A percentile compares a stretch with the other conserved stretches of the same genome.
Conservation (phyloP, 2,329 filamentous ascomycete genomes). For the Rhinocladiella mackenziei region DNA sequence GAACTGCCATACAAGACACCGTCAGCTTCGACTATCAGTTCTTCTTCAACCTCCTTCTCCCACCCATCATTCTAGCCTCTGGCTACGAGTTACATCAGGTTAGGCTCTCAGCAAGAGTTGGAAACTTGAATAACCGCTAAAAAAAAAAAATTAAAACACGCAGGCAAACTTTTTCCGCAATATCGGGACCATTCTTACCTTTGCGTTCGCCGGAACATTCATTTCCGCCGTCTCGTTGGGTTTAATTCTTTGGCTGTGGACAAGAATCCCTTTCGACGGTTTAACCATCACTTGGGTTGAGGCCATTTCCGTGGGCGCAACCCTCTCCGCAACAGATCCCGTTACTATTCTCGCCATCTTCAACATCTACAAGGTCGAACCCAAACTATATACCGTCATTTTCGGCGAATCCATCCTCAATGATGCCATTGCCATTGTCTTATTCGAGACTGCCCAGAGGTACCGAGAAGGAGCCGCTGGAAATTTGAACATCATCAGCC, state of each 20-base stretch:
- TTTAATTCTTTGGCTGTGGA: constrained; percentile 82
- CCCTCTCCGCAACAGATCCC: constrained; percentile 91
- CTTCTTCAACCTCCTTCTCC: constrained; percentile 98
- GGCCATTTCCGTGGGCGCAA: constrained; percentile 93
- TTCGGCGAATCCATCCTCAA: constrained; percentile 98
- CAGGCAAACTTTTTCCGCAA: constrained; percentile 96
- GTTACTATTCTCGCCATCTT: constrained; percentile 98
- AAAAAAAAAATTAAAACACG: background rate
- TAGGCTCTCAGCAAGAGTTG: constrained; percentile 24
- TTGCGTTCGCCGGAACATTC: constrained; percentile 95
- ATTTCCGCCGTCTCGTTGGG: constrained; percentile 95
- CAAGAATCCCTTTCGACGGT: constrained; percentile 77
- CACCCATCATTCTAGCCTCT: constrained; percentile 93
- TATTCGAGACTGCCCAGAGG: constrained; percentile 95
- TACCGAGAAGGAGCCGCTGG: constrained; percentile 73
- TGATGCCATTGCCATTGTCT: constrained; percentile 95
- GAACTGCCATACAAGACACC: constrained; percentile 78
- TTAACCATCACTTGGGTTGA: constrained; percentile 88
- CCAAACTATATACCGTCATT: constrained; percentile 96
- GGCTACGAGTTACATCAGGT: constrained; percentile 94
- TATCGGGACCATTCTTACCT: constrained; percentile 93
- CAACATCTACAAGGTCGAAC: constrained; percentile 98
- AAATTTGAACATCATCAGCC: constrained; percentile 70
- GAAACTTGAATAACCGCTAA: too few species aligned
- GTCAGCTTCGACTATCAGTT: constrained; percentile 99